Evolutionary conservation across 1,284 basidiomycete genomes (phyloP), one percentile per base, ranked within the genome.

Genomic region (Calocybe gambosa): DNA sequence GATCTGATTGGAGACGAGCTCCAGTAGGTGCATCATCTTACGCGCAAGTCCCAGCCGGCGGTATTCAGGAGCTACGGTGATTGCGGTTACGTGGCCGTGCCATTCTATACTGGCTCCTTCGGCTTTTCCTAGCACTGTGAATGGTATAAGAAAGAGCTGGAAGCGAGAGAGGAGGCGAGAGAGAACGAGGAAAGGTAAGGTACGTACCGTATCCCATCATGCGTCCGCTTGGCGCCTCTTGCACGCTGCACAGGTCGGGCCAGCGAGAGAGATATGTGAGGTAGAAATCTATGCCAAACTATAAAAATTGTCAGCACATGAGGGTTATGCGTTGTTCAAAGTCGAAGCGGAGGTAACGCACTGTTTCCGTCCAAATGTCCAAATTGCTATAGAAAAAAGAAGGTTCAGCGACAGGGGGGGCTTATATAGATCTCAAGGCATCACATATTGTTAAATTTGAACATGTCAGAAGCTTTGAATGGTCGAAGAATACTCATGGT

Each of bases 281-380:
- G 63, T 95, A 95, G 65, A 94, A 95, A 21, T 75, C 77, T 57
- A 89, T 83, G 39, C 83, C 83, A 63, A 93, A 95, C 87, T 90
- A 54, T 15, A 29, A 39, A 42, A 43, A 12, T 23, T 15, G 42
- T 18, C 19, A n/a, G 9, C 13, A 13, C 10, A 4, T 13, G 16
- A 35, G 16, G 18, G 36, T 5, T 20, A 43, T 29, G 16, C 16
- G 12, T 15, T 18, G 38, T 10, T 7, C 10, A 8, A 20, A 39
- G 7, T 31, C 35, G 16, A 18, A 16, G 40, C 16, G 18, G 40
- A 19, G 29, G 13, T 2, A 36, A 63, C 78, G 57, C 57, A 89
- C 88, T 15, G 93, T 95, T 69, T 95, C 93, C 39, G 92, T 95
- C 89, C 89, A 95, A 45, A 93, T 73, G 63, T 95, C 92, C 59